Conservation (phyloP, 2,329 filamentous ascomycete species). For the Parastagonospora nodorum region DNA sequence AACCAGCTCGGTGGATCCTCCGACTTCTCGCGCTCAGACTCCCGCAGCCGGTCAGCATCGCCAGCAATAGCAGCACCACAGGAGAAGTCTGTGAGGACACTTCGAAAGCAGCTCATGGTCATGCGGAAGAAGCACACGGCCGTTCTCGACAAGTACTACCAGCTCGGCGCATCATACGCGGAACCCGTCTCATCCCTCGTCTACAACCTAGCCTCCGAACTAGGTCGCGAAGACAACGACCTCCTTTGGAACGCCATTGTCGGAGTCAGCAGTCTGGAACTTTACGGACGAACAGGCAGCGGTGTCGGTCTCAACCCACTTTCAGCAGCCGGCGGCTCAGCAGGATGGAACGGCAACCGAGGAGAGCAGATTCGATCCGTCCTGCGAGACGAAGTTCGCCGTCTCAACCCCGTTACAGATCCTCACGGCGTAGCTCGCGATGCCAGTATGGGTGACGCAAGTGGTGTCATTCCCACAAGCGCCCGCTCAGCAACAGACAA, state of each 20-base stretch:
- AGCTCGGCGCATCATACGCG: slow-evolving; percentile 84
- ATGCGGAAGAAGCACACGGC: slow-evolving; percentile 78
- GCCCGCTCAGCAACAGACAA: slow-evolving; percentile 88
- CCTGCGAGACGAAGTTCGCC: slow-evolving; percentile 88
- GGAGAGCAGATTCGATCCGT: slow-evolving; percentile 84
- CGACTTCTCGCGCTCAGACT: slow-evolving; percentile 48
- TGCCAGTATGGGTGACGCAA: slow-evolving; percentile 66
- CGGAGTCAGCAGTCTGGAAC: slow-evolving; percentile 89
- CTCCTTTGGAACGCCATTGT: slow-evolving; percentile 94
- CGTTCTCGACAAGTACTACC: slow-evolving; percentile 81
- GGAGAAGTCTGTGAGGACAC: slow-evolving; percentile 70
- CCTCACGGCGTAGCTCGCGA: slow-evolving; percentile 63
- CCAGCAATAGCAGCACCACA: slow-evolving; percentile 51
- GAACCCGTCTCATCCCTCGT: slow-evolving; percentile 94
- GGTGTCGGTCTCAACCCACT: slow-evolving; percentile 71
- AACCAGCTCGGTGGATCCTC: slow-evolving; percentile 42
- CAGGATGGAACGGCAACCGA: slow-evolving; percentile 80
- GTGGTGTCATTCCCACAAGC: slow-evolving; percentile 85
- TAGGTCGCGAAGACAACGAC: slow-evolving; percentile 96
- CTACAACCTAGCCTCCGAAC: slow-evolving; percentile 91
- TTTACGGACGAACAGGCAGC: slow-evolving; percentile 84
- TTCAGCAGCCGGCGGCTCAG: slow-evolving; percentile 57
- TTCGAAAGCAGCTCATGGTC: slow-evolving; percentile 74
- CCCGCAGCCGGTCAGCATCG: slow-evolving; percentile 43
- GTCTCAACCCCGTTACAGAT: slow-evolving; percentile 78